Evolutionary conservation across 2,329 filamentous ascomycete species (phyloP), one percentile per base, ranked within the genome.

Genomic region (Diaporthe sp.): DNA sequence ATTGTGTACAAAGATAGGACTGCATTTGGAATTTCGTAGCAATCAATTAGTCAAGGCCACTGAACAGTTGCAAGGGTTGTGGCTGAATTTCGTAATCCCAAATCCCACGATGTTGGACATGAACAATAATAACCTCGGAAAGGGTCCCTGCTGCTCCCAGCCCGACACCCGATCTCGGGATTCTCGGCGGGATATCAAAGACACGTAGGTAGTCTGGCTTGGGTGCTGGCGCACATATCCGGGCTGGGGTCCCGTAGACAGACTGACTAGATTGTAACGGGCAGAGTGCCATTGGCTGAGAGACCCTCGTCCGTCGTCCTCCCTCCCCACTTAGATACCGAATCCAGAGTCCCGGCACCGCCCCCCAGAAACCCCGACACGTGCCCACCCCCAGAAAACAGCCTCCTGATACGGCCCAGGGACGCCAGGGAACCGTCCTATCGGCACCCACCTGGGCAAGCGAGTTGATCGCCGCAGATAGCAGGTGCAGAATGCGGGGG

Each of bases 151-250:
- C 25, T 49, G 28, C 28, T 51, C 44, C 44, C 61, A 51, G 44
- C 61, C 61, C 61, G 61, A 67, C 28, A 67, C 61, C 61, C 61
- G 61, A 67, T 67, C 61, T 67, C 61, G 61, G 61, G 61, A n/a
- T 67, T 67, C 42, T 58, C 44, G 61, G 61, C 61, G 42, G 61
- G 42, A 67, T 67, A 34, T 67, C 61, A 67, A 10, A 67, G 61
- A 67, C 61, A 67, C 61, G 61, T 67, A 67, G 42, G 42, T 34
- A 4, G 42, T 1, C 44, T 34, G 25, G 25, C 25, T 44, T 8
- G 58, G n/a, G 15, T 28, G n/a, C 37, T 61, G 34, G 37, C 58
- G 42, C 42, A 22, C 17, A 34, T 65, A 31, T 65, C 42, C 61
- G 61, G 17, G 42, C 61, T 37, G 25, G 61, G 61, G 61, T 67